phyloP scores from a whole-genome alignment of 2,329 filamentous ascomycete genomes.

The Spiromastix sp. region DNA sequence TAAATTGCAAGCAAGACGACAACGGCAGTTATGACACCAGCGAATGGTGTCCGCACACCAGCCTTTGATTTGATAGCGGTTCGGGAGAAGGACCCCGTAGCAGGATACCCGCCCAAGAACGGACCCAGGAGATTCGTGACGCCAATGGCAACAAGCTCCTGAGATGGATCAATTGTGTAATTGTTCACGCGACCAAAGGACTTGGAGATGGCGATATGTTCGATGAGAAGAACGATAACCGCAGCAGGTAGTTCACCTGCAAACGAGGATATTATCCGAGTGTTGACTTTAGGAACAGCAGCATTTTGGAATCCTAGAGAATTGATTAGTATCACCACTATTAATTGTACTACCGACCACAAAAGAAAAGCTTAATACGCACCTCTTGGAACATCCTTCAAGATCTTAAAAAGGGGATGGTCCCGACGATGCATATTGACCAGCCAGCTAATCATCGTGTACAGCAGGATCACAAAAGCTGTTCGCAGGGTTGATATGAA shows the following conservation, averaged over 20 bases:
- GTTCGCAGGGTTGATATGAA: constrained; percentile 86
- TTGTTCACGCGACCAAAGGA: constrained; percentile 94
- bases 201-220: constrained; percentile 95
- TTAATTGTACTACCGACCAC: background rate
- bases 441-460: constrained; percentile 82
- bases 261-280: constrained; percentile 57
- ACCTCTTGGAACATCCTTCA: constrained; percentile 69
- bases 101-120: constrained; percentile 83
- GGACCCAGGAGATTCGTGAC: constrained; percentile 82
- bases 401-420: constrained; percentile 60
- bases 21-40: constrained; percentile 75
- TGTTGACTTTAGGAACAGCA: constrained; percentile 58
- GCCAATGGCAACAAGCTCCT: constrained; percentile 91
- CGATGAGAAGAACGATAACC: constrained; percentile 89
- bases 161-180: constrained; percentile 89
- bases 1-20: constrained; percentile 88
- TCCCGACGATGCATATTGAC: constrained; percentile 59
- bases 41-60: constrained; percentile 82
- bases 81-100: constrained; percentile 89
- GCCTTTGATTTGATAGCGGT: constrained; percentile 97
- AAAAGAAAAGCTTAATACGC: constrained; percentile 13
- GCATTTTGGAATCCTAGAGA: constrained; percentile 64
- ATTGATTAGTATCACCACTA: too few relatives aligned
- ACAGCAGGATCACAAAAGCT: constrained; percentile 82
- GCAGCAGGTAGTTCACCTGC: constrained; percentile 66